These are phyloP conservation scores for Arabis alpina DNA, from an alignment of 345 rosid genomes.

Conservation along the genomic window DNA sequence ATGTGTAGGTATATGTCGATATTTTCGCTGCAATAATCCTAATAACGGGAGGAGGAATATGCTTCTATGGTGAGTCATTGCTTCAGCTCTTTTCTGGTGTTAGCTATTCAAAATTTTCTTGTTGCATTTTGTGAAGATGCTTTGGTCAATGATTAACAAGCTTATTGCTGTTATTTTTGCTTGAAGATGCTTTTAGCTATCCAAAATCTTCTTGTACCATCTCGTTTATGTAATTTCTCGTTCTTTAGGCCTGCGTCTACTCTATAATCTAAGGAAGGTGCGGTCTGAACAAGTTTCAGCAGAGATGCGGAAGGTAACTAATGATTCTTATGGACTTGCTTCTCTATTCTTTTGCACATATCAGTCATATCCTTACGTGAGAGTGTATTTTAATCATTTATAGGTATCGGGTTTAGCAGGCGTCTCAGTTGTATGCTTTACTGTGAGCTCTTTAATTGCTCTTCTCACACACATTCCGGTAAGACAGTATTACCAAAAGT, in stretches of 20 bases:
- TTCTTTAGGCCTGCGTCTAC: conserved; percentile 39
- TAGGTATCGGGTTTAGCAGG: conserved; percentile 49
- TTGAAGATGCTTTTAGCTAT: too few relatives aligned
- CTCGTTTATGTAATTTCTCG: not conserved
- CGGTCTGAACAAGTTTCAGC: conserved; percentile 47
- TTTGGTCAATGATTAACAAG: conserved; percentile 9
- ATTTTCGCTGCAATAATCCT: conserved; percentile 37
- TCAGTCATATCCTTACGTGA: not conserved
- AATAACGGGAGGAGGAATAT: conserved; percentile 45
- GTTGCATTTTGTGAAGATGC: not conserved
- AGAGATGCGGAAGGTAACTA: conserved; percentile 47
- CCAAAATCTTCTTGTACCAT: too few relatives aligned
- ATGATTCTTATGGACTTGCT: conserved; percentile 7
- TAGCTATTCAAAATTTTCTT: not conserved
- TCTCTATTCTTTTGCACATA: not conserved
- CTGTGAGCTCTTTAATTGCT: conserved; percentile 43
- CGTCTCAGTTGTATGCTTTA: conserved; percentile 47
- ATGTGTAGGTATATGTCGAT: conserved; percentile 43
- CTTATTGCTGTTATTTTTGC: not conserved
- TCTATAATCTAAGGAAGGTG: conserved; percentile 44
- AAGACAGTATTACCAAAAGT: conserved; percentile 6
- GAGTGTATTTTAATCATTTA: not conserved
- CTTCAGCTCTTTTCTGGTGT: conserved; percentile 17
- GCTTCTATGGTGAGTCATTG: conserved; percentile 45
- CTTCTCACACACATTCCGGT: conserved; percentile 47